Evolutionary conservation across 345 rosid species (phyloP), one percentile per base, ranked within the genome.

Genomic region (Hibiscus trionum): DNA sequence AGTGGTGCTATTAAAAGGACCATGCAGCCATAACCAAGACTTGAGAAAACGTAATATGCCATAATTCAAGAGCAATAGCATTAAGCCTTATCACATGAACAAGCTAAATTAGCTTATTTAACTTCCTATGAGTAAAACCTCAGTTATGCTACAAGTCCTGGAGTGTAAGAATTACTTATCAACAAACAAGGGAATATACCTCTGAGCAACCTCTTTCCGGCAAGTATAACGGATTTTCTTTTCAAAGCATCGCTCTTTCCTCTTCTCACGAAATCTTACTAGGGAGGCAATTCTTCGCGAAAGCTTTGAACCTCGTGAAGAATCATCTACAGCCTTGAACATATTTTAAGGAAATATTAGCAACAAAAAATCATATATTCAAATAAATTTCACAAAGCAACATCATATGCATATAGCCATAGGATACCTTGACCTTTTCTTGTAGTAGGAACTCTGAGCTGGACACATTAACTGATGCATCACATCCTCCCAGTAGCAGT

Each of bases 231-330:
- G 77, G 44, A 84, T 84, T 79, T 77, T 84, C 77, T 81, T 84
- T 16, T 81, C 78, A 68, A 81, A 84, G 76, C 84, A 81, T 79
- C 84, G 79, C 57, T 81, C 84, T 71, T 84, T 84, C 35, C 81
- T 70, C 73, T 84, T 84, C 79, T 84, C 84, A 50, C 84, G 84
- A 26, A 84, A 84, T 61, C 83, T 75, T 24, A 84, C 73, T 64
- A 81, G 58, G 11, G 86, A 84, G 19, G 78, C 85, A 70, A 80
- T 69, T 82, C 87, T 80, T 76, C 55, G 74, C 7, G 87, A 76
- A 82, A 74, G 73, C 72, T 82, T 82, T 15, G 81, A 75, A 52
- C 73, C 81, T 71, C 57, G 76, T 27, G 82, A 75, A 46, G 76
- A 74, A 75, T 72, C 78, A 53, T 64, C 80, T 24, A 78, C 77